Evolutionary conservation across 352 stramenopile genomes (phyloP).

Genomic region (Globisporangium nunn): DNA sequence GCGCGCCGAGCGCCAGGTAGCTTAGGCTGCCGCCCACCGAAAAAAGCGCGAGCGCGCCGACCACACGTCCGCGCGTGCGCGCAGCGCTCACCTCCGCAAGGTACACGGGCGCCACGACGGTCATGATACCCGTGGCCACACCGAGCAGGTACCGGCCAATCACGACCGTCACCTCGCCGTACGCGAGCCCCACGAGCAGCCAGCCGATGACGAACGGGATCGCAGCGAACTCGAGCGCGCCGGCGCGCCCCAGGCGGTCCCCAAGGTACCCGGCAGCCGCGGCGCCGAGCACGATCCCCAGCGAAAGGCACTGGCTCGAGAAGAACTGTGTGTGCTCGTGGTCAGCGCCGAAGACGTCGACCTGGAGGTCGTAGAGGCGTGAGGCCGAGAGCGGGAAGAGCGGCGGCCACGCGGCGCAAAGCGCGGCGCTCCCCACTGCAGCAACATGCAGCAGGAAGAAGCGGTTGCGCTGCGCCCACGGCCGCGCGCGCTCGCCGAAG

Average conservation of each 20-base stretch:
- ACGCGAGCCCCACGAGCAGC: slow-evolving; percentile 57
- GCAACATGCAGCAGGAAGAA: slow-evolving; percentile 61
- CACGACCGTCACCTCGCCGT: slow-evolving; percentile 58
- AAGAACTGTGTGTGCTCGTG: slow-evolving; percentile 70
- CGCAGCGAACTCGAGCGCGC: slow-evolving; percentile 62
- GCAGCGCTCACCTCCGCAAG: slow-evolving; percentile 64
- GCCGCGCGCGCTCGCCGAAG: slow-evolving; percentile 17
- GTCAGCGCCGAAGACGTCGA: slow-evolving; percentile 71
- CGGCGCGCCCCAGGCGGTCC: slow-evolving; percentile 54
- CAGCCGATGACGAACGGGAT: slow-evolving; percentile 72
- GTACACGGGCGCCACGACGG: slow-evolving; percentile 60
- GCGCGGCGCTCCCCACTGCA: slow-evolving; percentile 32
- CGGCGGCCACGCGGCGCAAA: slow-evolving; percentile 46
- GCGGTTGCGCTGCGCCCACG: slow-evolving; percentile 29
- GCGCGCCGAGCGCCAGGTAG: slow-evolving; percentile 48
- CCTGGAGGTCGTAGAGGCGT: slow-evolving; percentile 80
- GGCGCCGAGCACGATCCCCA: slow-evolving; percentile 59
- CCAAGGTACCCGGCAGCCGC: slow-evolving; percentile 47
- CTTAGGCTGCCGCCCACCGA: slow-evolving; percentile 27
- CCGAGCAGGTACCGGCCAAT: slow-evolving; percentile 62
- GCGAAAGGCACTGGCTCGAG: slow-evolving; percentile 50
- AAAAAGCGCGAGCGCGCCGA: slow-evolving; percentile 34
- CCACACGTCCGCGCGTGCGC: slow-evolving; percentile 45
- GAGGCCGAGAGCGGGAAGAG: slow-evolving; percentile 67
- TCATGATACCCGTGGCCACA: slow-evolving; percentile 42